Percentiles rank a stretch among this genome's conserved stretches.
Evolutionary conservation across 2,329 filamentous ascomycete genomes (phyloP).

Genomic region (Penicillium sp.): DNA sequence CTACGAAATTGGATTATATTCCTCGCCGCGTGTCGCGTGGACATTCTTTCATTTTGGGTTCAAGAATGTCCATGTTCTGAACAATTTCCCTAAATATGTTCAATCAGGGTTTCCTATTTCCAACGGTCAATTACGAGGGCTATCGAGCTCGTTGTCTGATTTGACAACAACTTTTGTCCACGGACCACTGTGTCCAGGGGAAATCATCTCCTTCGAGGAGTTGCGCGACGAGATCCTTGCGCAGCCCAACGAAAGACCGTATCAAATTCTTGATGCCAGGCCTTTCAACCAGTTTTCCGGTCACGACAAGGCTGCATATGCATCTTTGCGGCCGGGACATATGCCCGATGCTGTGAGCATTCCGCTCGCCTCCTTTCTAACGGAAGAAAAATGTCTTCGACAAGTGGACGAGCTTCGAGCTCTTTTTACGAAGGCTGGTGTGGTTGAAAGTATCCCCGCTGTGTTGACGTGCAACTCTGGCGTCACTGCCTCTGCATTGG

Average conservation of each 20-base stretch:
- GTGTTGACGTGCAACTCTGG: neutral
- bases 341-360: neutral
- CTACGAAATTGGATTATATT: neutral
- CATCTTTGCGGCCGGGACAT: neutral
- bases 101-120: neutral
- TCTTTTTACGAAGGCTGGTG: neutral
- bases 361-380: neutral
- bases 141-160: neutral
- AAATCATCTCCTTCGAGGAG: neutral
- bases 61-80: neutral
- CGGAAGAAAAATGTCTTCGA: neutral
- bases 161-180: neutral
- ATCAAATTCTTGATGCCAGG: neutral
- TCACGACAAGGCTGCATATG: neutral
- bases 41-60: neutral
- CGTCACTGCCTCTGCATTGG: neutral
- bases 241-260: neutral
- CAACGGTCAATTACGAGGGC: neutral
- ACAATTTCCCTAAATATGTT: neutral
- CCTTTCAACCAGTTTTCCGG: neutral
- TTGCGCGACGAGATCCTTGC: neutral
- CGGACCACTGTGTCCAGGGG: neutral
- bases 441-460: neutral
- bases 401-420: neutral
- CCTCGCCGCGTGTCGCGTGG: neutral